A percentile compares a stretch with the other conserved stretches of the same genome.
Evolutionary conservation across 2,329 filamentous ascomycete species (phyloP).

Genomic region (Teratosphaeria nubilosa): DNA sequence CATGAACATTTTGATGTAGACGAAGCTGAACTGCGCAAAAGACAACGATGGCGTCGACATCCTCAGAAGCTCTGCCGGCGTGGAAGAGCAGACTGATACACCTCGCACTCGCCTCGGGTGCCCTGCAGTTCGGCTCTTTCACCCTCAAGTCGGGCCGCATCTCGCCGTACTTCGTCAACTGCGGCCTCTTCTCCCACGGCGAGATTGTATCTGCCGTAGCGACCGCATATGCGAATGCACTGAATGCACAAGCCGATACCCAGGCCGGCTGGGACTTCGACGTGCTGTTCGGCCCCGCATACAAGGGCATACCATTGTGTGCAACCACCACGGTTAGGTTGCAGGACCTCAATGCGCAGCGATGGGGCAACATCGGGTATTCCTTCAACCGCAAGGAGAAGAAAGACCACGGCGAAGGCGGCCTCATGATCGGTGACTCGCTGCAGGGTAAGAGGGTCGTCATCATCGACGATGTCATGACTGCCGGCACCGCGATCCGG

Average conservation of each 20-base stretch:
- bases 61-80: conserved; percentile 22
- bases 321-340: conserved; percentile 68
- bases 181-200: conserved; percentile 77
- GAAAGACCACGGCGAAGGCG: conserved; percentile 92
- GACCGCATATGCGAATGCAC: conserved; percentile 63
- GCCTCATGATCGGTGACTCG: conserved; percentile 78
- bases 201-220: conserved; percentile 68
- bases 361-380: conserved; percentile 65
- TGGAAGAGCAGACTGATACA: conserved; percentile 67
- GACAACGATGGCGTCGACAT: conserved; percentile 3
- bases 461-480: conserved; percentile 94
- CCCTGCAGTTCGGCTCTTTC: conserved; percentile 74
- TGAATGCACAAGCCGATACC: conserved; percentile 36
- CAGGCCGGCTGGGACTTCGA: conserved; percentile 54
- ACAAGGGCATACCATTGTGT: conserved; percentile 93
- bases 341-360: conserved; percentile 53
- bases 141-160: conserved; percentile 83
- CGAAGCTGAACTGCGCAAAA: background rate
- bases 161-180: conserved; percentile 98
- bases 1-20: background rate
- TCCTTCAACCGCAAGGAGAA: conserved; percentile 93
- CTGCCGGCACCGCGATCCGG: conserved; percentile 84
- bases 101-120: conserved; percentile 56
- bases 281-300: conserved; percentile 85
- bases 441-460: conserved; percentile 78